Percentiles rank a stretch among this genome's conserved stretches.
phyloP scores from a whole-genome alignment of 2,329 filamentous ascomycete species.

The Colletotrichum ledebouriae region DNA sequence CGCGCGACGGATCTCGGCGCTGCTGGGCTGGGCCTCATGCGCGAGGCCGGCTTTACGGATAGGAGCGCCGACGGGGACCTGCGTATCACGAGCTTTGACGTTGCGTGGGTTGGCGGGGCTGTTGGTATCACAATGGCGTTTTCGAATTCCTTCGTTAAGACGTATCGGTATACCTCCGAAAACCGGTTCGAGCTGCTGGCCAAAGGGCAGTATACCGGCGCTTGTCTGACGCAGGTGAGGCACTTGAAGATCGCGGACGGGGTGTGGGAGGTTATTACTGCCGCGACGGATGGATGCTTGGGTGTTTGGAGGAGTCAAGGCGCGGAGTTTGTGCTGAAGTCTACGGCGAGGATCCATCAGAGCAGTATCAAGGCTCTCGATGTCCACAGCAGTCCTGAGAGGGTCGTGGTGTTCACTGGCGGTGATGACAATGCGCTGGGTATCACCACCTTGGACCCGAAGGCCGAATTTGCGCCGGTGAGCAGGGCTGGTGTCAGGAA shows the following conservation, averaged over 20 bases:
- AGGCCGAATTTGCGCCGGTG: conserved; percentile 40
- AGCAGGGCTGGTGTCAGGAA: conserved; percentile 57
- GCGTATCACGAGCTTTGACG: conserved; percentile 84
- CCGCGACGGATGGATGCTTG: conserved; percentile 85
- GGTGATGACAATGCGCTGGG: conserved; percentile 91
- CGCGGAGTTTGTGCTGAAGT: conserved; percentile 47
- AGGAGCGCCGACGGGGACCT: conserved; percentile 73
- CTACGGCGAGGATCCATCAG: conserved; percentile 75
- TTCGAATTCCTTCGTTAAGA: conserved; percentile 85
- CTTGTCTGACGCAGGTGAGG: conserved; percentile 79
- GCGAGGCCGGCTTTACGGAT: conserved; percentile 68
- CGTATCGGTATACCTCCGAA: conserved; percentile 62
- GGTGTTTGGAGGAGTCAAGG: conserved; percentile 65
- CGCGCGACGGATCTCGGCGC: conserved; percentile 68
- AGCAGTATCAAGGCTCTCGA: conserved; percentile 81
- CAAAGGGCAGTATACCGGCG: conserved; percentile 74
- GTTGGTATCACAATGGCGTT: conserved; percentile 80
- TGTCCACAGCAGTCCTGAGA: conserved; percentile 52
- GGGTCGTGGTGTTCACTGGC: conserved; percentile 75
- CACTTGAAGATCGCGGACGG: conserved; percentile 53
- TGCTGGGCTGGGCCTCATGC: conserved; percentile 66
- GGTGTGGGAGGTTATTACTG: conserved; percentile 68
- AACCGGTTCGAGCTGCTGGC: conserved; percentile 64
- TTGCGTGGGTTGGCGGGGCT: conserved; percentile 50
- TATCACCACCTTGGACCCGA: conserved; percentile 59